Percentiles rank a stretch among this genome's conserved stretches.
phyloP scores from a whole-genome alignment of 2,329 filamentous ascomycete species.

The Fusarium sp. region DNA sequence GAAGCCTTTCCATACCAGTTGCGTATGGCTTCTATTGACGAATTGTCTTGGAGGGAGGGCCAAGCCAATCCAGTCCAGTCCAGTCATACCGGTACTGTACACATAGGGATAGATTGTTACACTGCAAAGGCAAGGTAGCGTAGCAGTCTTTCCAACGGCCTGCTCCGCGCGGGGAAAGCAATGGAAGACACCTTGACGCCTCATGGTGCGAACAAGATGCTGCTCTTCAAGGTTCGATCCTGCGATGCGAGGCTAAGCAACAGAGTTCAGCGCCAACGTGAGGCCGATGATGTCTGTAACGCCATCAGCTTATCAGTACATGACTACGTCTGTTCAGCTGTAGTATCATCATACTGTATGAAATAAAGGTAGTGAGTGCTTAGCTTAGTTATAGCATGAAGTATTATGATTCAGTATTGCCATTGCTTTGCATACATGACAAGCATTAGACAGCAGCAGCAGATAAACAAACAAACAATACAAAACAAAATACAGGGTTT shows the following conservation, averaged over 20 bases:
- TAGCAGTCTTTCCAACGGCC: conserved; percentile 14
- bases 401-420: background rate
- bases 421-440: conserved; percentile 4
- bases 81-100: background rate
- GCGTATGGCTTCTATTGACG: background rate
- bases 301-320: conserved; percentile 3
- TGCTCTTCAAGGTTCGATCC: conserved; percentile 31
- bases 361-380: background rate
- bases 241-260: conserved; percentile 21
- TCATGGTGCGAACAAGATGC: conserved; percentile 15
- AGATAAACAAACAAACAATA: conserved; percentile 4
- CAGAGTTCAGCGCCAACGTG: conserved; percentile 34
- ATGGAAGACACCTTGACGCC: conserved; percentile 11
- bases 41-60: conserved; percentile 2
- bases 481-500: background rate
- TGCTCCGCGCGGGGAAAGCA: conserved; percentile 20
- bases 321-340: background rate
- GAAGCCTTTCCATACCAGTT: conserved; percentile 13
- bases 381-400: background rate
- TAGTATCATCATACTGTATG: background rate
- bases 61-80: background rate
- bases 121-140: background rate
- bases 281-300: conserved; percentile 15
- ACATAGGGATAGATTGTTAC: background rate
- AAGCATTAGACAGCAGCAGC: background rate